Evolutionary conservation across 78 protist genomes (phyloP).

Genomic region (Pigoraptor vietnamica): DNA sequence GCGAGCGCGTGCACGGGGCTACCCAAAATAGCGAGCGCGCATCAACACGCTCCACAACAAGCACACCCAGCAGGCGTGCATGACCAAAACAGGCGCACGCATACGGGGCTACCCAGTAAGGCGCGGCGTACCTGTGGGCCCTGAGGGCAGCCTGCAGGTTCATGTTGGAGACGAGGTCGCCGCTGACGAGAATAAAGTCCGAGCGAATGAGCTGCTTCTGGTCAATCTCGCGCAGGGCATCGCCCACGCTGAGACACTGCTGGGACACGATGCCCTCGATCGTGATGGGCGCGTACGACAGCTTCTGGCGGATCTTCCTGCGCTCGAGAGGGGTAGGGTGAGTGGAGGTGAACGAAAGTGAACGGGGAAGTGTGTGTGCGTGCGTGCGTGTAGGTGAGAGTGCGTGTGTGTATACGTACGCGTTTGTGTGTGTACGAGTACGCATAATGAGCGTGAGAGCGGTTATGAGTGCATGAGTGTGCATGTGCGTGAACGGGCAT

Average conservation of each 20-base stretch:
- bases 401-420: too few relatives aligned
- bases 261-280: neutral
- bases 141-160: slow-evolving; percentile 44
- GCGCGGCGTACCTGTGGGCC: slow-evolving; percentile 49
- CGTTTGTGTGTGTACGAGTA: too few relatives aligned
- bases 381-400: too few relatives aligned
- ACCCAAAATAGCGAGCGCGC: neutral
- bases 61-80: too few relatives aligned
- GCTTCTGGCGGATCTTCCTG: neutral
- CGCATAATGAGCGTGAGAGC: too few relatives aligned
- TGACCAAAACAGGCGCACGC: neutral
- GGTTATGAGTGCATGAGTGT: neutral
- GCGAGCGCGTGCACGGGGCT: neutral
- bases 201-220: slow-evolving; percentile 30
- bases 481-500: neutral
- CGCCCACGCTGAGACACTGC: slow-evolving; percentile 40
- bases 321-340: neutral
- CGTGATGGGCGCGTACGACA: neutral
- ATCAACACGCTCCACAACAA: too few relatives aligned
- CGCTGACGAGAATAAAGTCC: slow-evolving; percentile 69
- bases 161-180: slow-evolving; percentile 72
- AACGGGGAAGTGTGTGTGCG: neutral
- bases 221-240: slow-evolving; percentile 70
- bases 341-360: neutral
- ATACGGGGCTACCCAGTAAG: neutral